A percentile compares a stretch with the other conserved stretches of the same genome.
These are phyloP conservation scores for Microdochium bolleyi DNA, from an alignment of 2,329 filamentous ascomycete genomes.

Conservation along the genomic window DNA sequence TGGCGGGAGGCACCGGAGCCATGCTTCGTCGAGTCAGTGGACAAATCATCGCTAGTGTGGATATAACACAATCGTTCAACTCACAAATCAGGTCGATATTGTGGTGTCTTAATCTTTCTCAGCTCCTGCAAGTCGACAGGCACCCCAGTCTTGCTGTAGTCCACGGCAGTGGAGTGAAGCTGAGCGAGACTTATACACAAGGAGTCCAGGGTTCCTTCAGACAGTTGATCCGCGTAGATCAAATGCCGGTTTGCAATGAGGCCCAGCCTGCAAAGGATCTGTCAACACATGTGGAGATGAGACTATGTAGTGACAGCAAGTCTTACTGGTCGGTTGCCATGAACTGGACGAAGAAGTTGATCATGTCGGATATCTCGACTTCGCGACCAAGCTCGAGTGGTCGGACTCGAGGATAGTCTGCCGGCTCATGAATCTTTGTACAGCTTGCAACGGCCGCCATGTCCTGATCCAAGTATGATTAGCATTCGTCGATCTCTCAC, in stretches of 20 bases:
- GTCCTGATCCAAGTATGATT: constrained; percentile 39
- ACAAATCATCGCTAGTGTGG: not conserved
- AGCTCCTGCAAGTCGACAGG: constrained; percentile 38
- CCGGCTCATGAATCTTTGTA: constrained; percentile 39
- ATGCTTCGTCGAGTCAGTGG: constrained; percentile 23
- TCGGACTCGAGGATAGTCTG: constrained; percentile 57
- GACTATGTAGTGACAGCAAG: too few relatives aligned
- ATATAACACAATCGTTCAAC: constrained; percentile 11
- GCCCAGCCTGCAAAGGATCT: constrained; percentile 6
- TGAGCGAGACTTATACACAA: constrained; percentile 49
- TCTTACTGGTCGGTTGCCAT: constrained; percentile 22
- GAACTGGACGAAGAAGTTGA: constrained; percentile 65
- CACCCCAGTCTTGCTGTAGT: constrained; percentile 70
- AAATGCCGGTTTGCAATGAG: constrained; percentile 58
- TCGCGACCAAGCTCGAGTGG: constrained; percentile 51
- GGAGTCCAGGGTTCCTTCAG: constrained; percentile 38
- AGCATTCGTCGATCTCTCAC: too few relatives aligned
- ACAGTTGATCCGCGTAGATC: constrained; percentile 52
- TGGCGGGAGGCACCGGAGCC: constrained; percentile 34
- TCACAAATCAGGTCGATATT: constrained; percentile 47
- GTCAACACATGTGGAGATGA: not conserved
- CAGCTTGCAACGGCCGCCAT: constrained; percentile 31
- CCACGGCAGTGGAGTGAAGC: constrained; percentile 63
- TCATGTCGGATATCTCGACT: constrained; percentile 61
- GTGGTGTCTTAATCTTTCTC: constrained; percentile 23